Conservation (phyloP, 2,329 filamentous ascomycete species). For the Fusarium sororula region DNA sequence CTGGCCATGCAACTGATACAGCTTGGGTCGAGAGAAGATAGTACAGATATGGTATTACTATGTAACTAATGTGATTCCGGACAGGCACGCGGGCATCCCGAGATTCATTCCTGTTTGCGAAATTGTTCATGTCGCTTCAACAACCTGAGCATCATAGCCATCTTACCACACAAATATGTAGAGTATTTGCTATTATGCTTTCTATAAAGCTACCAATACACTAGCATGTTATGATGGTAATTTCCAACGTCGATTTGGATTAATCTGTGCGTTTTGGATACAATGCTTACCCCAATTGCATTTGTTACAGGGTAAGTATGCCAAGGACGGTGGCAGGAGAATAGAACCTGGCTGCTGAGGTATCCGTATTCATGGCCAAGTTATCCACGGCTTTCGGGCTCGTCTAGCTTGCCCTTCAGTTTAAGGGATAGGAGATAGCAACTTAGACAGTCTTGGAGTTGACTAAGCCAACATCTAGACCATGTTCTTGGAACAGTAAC, state of each 20-base stretch:
- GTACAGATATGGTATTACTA: neutral
- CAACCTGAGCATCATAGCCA: neutral
- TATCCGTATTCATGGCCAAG: neutral
- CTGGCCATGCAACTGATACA: neutral
- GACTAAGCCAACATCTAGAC: conserved; percentile 14
- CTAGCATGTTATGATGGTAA: neutral
- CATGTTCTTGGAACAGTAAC: conserved; percentile 11
- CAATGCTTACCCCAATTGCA: neutral
- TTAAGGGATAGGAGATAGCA: neutral
- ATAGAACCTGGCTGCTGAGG: neutral
- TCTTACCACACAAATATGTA: neutral
- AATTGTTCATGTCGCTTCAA: neutral
- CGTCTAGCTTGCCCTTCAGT: neutral
- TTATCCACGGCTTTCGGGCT: neutral
- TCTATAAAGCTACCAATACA: no score
- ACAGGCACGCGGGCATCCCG: neutral
- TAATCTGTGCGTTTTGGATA: neutral
- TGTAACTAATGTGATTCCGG: no score
- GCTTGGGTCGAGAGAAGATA: neutral
- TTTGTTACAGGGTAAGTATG: conserved; percentile 17
- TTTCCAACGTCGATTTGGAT: neutral
- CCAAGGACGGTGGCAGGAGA: neutral
- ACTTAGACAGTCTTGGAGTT: neutral
- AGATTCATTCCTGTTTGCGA: neutral
- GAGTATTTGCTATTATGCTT: neutral